These are phyloP conservation scores for Fusarium torreyae DNA, from an alignment of 2,329 filamentous ascomycete species.

Conservation along the genomic window DNA sequence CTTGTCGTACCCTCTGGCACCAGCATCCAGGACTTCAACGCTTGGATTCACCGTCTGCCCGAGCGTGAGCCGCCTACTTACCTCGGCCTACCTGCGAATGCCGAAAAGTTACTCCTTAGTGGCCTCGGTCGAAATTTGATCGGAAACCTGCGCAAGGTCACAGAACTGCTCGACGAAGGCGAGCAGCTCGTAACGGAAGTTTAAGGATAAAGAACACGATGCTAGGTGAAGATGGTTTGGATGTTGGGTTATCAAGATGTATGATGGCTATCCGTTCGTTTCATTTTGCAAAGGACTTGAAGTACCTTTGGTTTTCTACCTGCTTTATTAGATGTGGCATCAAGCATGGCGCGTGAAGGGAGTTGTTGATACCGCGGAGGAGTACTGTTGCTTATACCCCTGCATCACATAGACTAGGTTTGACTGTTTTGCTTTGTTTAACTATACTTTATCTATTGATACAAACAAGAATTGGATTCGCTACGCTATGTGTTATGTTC, in stretches of 20 bases:
- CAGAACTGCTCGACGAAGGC: constrained; percentile 91
- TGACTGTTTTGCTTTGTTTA: constrained; percentile 18
- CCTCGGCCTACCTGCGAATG: constrained; percentile 92
- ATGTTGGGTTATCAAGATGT: not conserved
- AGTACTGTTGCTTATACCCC: constrained; percentile 44
- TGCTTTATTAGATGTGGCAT: constrained; percentile 31
- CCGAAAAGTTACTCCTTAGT: constrained; percentile 93
- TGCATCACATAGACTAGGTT: constrained; percentile 33
- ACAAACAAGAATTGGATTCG: constrained; percentile 10
- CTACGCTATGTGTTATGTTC: not conserved
- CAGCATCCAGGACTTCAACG: constrained; percentile 85
- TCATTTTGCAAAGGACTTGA: constrained; percentile 14
- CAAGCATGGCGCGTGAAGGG: constrained; percentile 26
- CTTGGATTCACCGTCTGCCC: constrained; percentile 92
- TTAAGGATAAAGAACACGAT: constrained; percentile 29
- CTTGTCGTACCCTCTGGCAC: constrained; percentile 86
- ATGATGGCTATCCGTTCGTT: constrained; percentile 6
- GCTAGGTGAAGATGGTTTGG: not conserved
- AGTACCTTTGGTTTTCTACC: constrained; percentile 10
- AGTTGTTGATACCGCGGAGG: constrained; percentile 13
- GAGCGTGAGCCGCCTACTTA: constrained; percentile 98
- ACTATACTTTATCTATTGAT: constrained; percentile 9
- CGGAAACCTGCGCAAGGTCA: constrained; percentile 85
- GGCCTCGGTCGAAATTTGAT: constrained; percentile 90
- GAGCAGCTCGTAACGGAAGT: constrained; percentile 87